A percentile compares a stretch with the other conserved stretches of the same genome.
Conservation (phyloP, 108 stramenopile species). For the Fragilaria crotonensis region DNA sequence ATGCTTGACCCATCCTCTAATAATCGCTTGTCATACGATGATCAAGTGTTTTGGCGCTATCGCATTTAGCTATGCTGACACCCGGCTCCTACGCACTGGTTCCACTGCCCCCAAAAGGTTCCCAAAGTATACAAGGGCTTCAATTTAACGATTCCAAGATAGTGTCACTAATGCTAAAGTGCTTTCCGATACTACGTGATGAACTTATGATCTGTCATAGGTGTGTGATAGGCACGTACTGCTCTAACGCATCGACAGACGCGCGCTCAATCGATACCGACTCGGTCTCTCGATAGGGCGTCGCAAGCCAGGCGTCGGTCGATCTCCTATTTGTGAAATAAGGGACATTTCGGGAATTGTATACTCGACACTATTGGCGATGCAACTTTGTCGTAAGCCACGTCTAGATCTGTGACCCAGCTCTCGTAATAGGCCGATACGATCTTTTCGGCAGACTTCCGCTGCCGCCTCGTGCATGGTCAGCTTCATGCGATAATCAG, state of each 20-base stretch:
- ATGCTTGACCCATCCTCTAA: too few species aligned
- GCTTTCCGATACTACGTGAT: too few species aligned
- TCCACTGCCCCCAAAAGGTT: too few species aligned
- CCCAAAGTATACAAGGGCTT: too few species aligned
- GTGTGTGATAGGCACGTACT: too few species aligned
- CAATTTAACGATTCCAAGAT: too few species aligned
- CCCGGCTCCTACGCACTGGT: too few species aligned
- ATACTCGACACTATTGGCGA: not conserved
- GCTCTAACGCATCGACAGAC: not conserved
- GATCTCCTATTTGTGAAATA: not conserved
- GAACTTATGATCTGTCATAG: too few species aligned
- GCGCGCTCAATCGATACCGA: not conserved
- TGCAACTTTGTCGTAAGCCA: slow-evolving; percentile 24
- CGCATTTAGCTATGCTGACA: too few species aligned
- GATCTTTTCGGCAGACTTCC: slow-evolving; percentile 42
- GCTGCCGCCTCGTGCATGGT: slow-evolving; percentile 56
- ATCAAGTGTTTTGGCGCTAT: too few species aligned
- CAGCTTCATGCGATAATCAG: slow-evolving; percentile 72
- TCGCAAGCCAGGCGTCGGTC: not conserved
- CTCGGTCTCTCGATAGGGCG: not conserved
- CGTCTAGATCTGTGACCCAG: slow-evolving; percentile 52
- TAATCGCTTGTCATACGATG: too few species aligned
- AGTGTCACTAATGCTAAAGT: too few species aligned
- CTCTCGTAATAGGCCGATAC: slow-evolving; percentile 50
- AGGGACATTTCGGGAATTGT: not conserved